Base-by-base conservation (phyloP, 768 basidiomycete genomes). In the Rhodocollybia butyracea region DNA sequence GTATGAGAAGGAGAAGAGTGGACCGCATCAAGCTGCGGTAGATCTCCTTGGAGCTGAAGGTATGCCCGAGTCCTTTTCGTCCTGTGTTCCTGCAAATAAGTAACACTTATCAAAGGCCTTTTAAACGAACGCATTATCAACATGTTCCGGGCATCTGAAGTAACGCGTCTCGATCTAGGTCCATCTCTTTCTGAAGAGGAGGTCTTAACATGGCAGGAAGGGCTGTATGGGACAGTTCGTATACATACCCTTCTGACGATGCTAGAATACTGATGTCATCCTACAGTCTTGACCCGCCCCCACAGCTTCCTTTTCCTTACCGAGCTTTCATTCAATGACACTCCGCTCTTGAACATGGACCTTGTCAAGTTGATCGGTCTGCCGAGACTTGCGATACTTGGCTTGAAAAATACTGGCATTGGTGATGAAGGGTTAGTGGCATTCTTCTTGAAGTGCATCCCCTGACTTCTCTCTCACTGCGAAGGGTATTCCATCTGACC, bases 341-440 rank as follows among this genome's bases (percentile, higher is more conserved):
- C 75, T 12, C 68, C 59, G 12, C 64, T 86, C 6, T 60, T 68
- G 27, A 77, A 85, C 60, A 71, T 72, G 41, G 80, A 83, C 57
- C 61, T 88, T 17, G 65, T 70, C 13, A 68, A 79, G 54, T 75
- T 86, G 21, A 79, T 81, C 53, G 78, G 77, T 56, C 75, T 86
- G 15, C 82, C 79, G 3, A 73, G 69, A 43, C 74, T 86, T 11
- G 64, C 73, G 4, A 69, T 64, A 12, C 70, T 87, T 30, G 63
- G 71, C 36, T 67, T 86, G 21, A 75, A 78, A 61, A 73, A 78
- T 55, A 84, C 84, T 8, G 74, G 76, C 11, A 79, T 86, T 31
- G 74, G 79, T 36, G 83, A 86, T 60, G 84, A 86, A 75, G 81
- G 77, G 86, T 85, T 56, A 46, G 79, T 62, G 19, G 30, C 22